phyloP scores from a whole-genome alignment of 2,329 filamentous ascomycete genomes.

The Trichoderma sp. region DNA sequence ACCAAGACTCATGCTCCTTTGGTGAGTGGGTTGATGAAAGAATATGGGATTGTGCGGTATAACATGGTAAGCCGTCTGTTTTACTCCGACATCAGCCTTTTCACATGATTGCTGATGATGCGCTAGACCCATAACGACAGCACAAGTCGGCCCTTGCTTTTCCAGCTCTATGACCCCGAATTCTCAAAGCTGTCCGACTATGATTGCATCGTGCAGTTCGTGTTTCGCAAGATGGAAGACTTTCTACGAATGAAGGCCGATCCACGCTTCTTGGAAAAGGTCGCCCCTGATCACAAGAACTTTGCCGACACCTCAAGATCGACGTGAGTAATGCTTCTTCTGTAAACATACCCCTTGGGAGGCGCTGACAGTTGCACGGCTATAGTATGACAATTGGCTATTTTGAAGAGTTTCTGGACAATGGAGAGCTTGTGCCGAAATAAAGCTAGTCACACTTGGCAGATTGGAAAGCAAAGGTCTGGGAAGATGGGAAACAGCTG shows the following conservation, averaged over 20 bases:
- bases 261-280: constrained; percentile 23
- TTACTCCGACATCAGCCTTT: not conserved
- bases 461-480: too few species aligned
- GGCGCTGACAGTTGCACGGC: not conserved
- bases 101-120: not conserved
- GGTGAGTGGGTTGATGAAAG: constrained; percentile 22
- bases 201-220: constrained; percentile 28
- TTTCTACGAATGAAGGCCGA: constrained; percentile 28
- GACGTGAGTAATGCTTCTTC: constrained; percentile 12
- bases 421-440: constrained; percentile 21
- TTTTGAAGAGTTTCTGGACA: constrained; percentile 26
- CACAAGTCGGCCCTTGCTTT: constrained; percentile 20
- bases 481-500: too few species aligned
- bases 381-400: constrained; percentile 27
- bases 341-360: too few species aligned
- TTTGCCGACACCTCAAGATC: constrained; percentile 27
- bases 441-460: not conserved
- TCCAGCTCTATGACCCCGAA: constrained; percentile 25
- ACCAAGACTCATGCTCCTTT: constrained; percentile 27
- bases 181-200: constrained; percentile 28
- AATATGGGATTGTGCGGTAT: constrained; percentile 27
- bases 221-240: constrained; percentile 25
- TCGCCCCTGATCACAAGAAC: constrained; percentile 24
- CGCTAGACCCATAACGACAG: constrained; percentile 26
- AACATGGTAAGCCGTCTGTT: constrained; percentile 22